A percentile compares a stretch with the other conserved stretches of the same genome.
Conservation (phyloP, 164 flowering plant species). For the Aristolochia californica region DNA sequence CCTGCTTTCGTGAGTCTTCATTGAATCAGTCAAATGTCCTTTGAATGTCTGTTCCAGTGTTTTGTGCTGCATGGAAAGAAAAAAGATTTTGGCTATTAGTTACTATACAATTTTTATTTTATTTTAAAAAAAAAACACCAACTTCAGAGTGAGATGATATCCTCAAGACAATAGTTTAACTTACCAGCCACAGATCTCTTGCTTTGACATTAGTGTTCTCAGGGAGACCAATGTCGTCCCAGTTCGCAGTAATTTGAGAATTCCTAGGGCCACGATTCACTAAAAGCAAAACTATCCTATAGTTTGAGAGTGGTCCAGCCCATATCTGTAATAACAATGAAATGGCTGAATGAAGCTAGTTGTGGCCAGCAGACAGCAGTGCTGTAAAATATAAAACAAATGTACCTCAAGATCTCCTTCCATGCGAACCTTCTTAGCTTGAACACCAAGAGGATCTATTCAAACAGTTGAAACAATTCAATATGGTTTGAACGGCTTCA, state of each 20-base stretch:
- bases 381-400: not conserved
- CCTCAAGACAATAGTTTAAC: conserved; percentile 1
- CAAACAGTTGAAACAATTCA: not conserved
- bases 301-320: conserved; percentile 52
- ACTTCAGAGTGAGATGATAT: not conserved
- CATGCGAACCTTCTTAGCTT: conserved; percentile 53
- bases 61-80: not conserved
- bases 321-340: conserved; percentile 35
- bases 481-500: no score
- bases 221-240: conserved; percentile 44
- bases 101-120: not conserved
- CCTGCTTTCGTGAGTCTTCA: conserved; percentile 21
- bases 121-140: not conserved
- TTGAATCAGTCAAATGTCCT: conserved; percentile 28
- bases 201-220: conserved; percentile 30
- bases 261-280: conserved; percentile 52
- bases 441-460: conserved; percentile 64
- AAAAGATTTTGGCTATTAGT: not conserved
- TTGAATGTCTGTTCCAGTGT: not conserved
- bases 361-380: not conserved
- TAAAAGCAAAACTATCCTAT: conserved; percentile 36
- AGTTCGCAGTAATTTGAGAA: conserved; percentile 39
- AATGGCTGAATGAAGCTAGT: not conserved
- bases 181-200: conserved; percentile 63
- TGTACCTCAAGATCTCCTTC: conserved; percentile 62